phyloP scores from a whole-genome alignment of 495 filamentous ascomycete genomes.

The Pyrenopolyporus hunteri region DNA sequence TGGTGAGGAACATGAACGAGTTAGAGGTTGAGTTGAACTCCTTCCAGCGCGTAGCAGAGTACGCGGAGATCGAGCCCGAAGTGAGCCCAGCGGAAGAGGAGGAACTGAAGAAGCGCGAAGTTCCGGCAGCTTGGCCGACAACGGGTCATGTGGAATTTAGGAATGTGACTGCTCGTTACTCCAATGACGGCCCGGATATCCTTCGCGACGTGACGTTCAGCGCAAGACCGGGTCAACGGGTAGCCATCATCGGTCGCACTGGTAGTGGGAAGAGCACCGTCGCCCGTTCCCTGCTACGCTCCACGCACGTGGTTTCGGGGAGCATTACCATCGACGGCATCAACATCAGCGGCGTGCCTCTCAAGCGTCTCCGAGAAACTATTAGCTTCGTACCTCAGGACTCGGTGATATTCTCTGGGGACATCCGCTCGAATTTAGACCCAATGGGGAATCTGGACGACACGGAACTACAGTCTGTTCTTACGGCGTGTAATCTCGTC shows the following conservation, averaged over 20 bases:
- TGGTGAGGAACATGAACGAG: slow-evolving; percentile 54
- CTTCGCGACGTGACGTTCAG: slow-evolving; percentile 30
- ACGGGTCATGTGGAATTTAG: slow-evolving; percentile 37
- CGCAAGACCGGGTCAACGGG: slow-evolving; percentile 41
- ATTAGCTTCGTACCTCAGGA: slow-evolving; percentile 55
- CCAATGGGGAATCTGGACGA: slow-evolving; percentile 58
- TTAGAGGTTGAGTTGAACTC: slow-evolving; percentile 59
- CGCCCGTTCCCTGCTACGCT: slow-evolving; percentile 48
- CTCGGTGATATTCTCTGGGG: slow-evolving; percentile 50
- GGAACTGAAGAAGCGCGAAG: slow-evolving; percentile 37
- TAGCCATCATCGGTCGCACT: slow-evolving; percentile 52
- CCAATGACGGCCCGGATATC: slow-evolving; percentile 32
- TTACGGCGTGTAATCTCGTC: slow-evolving; percentile 47
- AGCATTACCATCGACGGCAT: slow-evolving; percentile 49
- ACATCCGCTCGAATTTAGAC: slow-evolving; percentile 50
- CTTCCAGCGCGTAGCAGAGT: slow-evolving; percentile 60
- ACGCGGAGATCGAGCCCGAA: slow-evolving; percentile 56
- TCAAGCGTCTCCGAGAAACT: slow-evolving; percentile 47
- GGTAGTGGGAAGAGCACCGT: slow-evolving; percentile 51
- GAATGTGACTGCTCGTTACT: slow-evolving; percentile 41
- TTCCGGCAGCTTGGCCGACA: slow-evolving; percentile 42
- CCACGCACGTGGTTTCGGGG: slow-evolving; percentile 44
- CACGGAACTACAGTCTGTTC: slow-evolving; percentile 60
- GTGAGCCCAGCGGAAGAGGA: slow-evolving; percentile 38
- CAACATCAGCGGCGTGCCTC: slow-evolving; percentile 45